phyloP scores from a whole-genome alignment of 2,329 filamentous ascomycete species.

The Zymoseptoria tritici region DNA sequence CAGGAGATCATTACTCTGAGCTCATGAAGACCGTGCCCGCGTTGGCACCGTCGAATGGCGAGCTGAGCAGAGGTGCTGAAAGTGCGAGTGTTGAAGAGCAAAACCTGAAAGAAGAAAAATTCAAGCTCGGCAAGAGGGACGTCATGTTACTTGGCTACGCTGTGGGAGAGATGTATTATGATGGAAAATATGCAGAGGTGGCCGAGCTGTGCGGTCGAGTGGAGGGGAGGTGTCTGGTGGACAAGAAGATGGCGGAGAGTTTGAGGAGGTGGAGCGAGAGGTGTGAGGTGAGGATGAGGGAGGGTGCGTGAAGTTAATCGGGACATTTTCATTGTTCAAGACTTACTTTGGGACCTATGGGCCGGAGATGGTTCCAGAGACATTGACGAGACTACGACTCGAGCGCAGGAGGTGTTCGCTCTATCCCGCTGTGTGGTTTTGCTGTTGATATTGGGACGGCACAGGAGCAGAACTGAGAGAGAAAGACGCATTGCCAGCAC shows the following conservation, averaged over 20 bases:
- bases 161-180: slow-evolving; percentile 51
- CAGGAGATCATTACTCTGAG: slow-evolving; percentile 20
- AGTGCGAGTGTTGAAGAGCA: not conserved
- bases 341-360: no score
- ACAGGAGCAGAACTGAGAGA: no score
- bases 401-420: no score
- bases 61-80: not conserved
- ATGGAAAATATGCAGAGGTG: slow-evolving; percentile 48
- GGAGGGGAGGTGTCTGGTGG: slow-evolving; percentile 15
- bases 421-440: no score
- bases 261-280: slow-evolving; percentile 22
- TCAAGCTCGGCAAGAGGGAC: slow-evolving; percentile 24
- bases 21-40: slow-evolving; percentile 15
- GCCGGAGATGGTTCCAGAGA: no score
- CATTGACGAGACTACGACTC: no score
- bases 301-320: not conserved
- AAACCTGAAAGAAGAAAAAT: slow-evolving; percentile 2
- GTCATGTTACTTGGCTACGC: slow-evolving; percentile 42
- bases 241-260: slow-evolving; percentile 15
- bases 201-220: slow-evolving; percentile 21
- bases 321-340: no score
- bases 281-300: slow-evolving; percentile 13
- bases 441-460: no score
- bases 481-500: no score
- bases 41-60: slow-evolving; percentile 2